Evolutionary conservation across 768 basidiomycete species (phyloP).

Genomic region (Lyophyllum shimeji): DNA sequence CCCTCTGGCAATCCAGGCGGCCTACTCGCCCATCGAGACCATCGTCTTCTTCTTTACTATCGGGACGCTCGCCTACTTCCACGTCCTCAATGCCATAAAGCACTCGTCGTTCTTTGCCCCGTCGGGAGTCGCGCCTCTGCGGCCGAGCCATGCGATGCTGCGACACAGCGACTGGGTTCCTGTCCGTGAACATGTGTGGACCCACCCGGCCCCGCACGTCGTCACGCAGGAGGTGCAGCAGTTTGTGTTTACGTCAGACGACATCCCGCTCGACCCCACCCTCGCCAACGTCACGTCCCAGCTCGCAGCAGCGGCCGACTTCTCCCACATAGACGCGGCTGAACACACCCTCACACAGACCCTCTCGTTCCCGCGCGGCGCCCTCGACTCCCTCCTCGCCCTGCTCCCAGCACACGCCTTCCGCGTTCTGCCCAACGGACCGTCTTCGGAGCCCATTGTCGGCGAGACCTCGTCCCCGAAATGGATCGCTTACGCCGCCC

Average conservation of each 20-base stretch:
- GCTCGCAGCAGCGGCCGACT: constrained; percentile 11
- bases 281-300: constrained; percentile 32
- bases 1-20: constrained; percentile 70
- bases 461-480: constrained; percentile 77
- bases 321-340: constrained; percentile 24
- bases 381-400: constrained; percentile 49
- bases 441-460: constrained; percentile 30
- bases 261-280: constrained; percentile 34
- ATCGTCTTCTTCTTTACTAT: constrained; percentile 89
- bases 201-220: constrained; percentile 27
- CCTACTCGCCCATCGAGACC: constrained; percentile 81
- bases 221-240: constrained; percentile 71
- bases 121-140: constrained; percentile 42
- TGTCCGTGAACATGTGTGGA: constrained; percentile 56
- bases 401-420: constrained; percentile 22
- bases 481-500: constrained; percentile 88
- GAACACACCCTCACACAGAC: constrained; percentile 40
- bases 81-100: constrained; percentile 87
- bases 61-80: constrained; percentile 93
- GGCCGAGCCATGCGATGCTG: constrained; percentile 56
- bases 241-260: constrained; percentile 59
- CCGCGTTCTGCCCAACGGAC: constrained; percentile 19
- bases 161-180: constrained; percentile 61
- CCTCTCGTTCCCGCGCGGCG: constrained; percentile 48
- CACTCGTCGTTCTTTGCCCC: constrained; percentile 80